phyloP scores from a whole-genome alignment of 2,329 filamentous ascomycete genomes.

The Sporothrix protearum region DNA sequence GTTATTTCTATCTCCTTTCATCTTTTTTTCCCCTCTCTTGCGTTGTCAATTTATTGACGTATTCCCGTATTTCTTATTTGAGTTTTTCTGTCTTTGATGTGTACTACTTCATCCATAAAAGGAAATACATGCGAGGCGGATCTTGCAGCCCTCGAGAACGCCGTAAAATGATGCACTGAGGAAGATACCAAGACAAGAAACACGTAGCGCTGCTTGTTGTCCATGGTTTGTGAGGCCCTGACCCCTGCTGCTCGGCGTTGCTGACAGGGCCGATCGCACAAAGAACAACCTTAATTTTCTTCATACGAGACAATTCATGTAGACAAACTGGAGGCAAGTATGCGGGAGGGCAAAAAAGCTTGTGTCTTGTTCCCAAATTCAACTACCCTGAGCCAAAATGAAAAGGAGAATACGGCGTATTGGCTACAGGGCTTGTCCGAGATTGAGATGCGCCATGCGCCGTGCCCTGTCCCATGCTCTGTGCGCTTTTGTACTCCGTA shows the following conservation, averaged over 20 bases:
- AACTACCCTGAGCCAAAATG: background rate
- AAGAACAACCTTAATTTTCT: constrained; percentile 11
- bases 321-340: background rate
- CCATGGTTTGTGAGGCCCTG: background rate
- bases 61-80: background rate
- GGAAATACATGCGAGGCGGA: background rate
- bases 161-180: background rate
- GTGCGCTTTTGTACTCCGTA: too few relatives aligned
- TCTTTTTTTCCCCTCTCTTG: background rate
- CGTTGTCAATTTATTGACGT: background rate
- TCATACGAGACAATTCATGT: background rate
- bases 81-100: background rate
- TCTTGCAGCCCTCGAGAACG: background rate
- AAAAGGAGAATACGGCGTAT: background rate
- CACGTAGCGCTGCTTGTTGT: background rate
- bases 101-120: background rate
- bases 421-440: background rate
- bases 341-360: background rate
- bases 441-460: background rate
- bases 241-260: background rate
- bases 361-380: background rate
- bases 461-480: background rate
- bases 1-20: background rate
- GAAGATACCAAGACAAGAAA: background rate
- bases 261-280: constrained; percentile 10